Conservation (phyloP, 2,329 filamentous ascomycete species). For the Tolypocladium ovalisporum region DNA sequence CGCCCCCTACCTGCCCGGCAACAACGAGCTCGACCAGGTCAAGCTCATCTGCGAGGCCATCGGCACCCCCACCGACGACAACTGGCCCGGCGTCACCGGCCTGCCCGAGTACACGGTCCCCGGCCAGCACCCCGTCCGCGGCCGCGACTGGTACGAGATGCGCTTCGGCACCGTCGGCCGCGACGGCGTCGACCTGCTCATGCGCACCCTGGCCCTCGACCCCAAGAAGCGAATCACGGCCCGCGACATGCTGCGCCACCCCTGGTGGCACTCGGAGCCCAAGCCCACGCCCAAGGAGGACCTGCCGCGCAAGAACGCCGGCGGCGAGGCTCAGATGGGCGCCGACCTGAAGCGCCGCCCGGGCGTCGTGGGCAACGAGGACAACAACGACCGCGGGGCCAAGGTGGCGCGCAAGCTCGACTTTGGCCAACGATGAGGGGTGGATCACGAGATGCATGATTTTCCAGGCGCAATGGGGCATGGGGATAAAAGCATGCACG, state of each 20-base stretch:
- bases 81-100: slow-evolving; percentile 84
- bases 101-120: slow-evolving; percentile 72
- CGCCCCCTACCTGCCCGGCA: slow-evolving; percentile 71
- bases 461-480: too few relatives aligned
- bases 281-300: slow-evolving; percentile 73
- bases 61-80: slow-evolving; percentile 85
- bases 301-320: slow-evolving; percentile 57
- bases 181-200: slow-evolving; percentile 78
- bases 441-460: too few relatives aligned
- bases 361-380: slow-evolving; percentile 57
- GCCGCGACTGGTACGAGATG: slow-evolving; percentile 60
- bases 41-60: slow-evolving; percentile 73
- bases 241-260: slow-evolving; percentile 64
- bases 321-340: slow-evolving; percentile 62
- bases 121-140: slow-evolving; percentile 49
- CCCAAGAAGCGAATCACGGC: slow-evolving; percentile 77
- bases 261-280: slow-evolving; percentile 79
- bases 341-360: slow-evolving; percentile 67
- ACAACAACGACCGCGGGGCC: slow-evolving; percentile 55
- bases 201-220: slow-evolving; percentile 75
- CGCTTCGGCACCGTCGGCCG: slow-evolving; percentile 72
- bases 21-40: slow-evolving; percentile 79
- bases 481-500: background rate
- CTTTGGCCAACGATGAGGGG: slow-evolving; percentile 43
- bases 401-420: slow-evolving; percentile 78